These are phyloP conservation scores for Ogataea parapolymorpha DNA, from an alignment of 805 yeast genomes.

Conservation along the genomic window DNA sequence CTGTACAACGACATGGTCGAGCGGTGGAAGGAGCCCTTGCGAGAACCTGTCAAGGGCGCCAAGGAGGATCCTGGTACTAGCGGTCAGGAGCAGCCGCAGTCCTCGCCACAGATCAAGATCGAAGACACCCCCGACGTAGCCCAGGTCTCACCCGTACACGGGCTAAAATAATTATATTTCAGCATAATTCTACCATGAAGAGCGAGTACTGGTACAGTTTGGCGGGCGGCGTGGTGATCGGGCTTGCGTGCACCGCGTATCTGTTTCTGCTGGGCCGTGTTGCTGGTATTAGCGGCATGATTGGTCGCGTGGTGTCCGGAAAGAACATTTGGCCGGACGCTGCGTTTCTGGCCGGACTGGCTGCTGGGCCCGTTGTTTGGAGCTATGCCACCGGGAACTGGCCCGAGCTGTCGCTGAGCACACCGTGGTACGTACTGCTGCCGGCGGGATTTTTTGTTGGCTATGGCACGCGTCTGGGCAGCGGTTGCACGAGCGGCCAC, in stretches of 20 bases:
- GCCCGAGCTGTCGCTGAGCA: not conserved
- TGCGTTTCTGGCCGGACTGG: not conserved
- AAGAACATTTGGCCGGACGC: not conserved
- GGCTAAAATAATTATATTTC: not conserved
- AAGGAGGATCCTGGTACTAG: not conserved
- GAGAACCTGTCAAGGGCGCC: not conserved
- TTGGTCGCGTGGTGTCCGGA: not conserved
- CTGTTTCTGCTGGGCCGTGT: not conserved
- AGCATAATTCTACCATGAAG: not conserved
- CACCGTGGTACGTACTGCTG: not conserved
- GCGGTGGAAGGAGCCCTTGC: conserved; percentile 53
- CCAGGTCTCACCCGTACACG: not conserved
- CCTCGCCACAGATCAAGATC: not conserved
- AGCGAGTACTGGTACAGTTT: not conserved
- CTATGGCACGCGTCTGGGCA: not conserved
- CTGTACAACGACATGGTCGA: conserved; percentile 74
- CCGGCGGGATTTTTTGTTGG: not conserved
- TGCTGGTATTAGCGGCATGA: not conserved
- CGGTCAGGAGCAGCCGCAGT: not conserved
- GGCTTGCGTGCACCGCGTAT: not conserved
- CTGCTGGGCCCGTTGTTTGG: not conserved
- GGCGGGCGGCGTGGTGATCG: not conserved
- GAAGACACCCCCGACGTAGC: not conserved
- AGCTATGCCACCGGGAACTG: not conserved
- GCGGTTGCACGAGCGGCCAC: not conserved